Evolutionary conservation across 176 grass and related monocot genomes (phyloP).

Genomic region (Triticum aestivum): IWGSC_CS_RefSeq_v2.1 NC_057796.1:412275665-412276164

Average conservation of each 20-base stretch:
- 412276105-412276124: not conserved
- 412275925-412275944: not conserved
- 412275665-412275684: not conserved
- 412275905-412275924: not conserved
- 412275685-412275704: not conserved
- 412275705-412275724: not conserved
- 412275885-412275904: not conserved
- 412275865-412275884: conserved; percentile 12
- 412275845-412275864: not conserved
- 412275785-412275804: not conserved
- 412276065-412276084: not conserved
- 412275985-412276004: not conserved
- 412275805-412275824: not conserved
- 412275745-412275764: not conserved
- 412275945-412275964: conserved; percentile 18
- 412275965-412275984: not conserved
- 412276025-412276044: not conserved
- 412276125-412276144: not conserved
- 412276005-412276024: not conserved
- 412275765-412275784: not conserved
- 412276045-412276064: not conserved
- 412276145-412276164: conserved; percentile 35
- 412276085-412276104: not conserved
- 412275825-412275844: conserved; percentile 26
- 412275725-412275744: not conserved